These are phyloP conservation scores for Psilocybe subaeruginosa DNA, from an alignment of 768 basidiomycete species.

Conservation along the genomic window DNA sequence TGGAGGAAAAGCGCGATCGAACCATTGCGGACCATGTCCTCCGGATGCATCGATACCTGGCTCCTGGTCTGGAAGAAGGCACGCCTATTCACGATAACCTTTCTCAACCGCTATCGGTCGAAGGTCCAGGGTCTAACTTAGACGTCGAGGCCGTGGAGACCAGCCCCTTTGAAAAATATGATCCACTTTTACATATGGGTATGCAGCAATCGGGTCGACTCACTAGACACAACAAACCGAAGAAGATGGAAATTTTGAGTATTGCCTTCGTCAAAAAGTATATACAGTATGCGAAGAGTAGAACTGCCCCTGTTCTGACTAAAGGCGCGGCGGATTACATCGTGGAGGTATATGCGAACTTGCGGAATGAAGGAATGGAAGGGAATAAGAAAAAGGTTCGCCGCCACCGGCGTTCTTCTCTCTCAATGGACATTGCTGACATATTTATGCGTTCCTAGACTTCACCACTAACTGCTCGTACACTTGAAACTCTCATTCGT, in stretches of 20 bases:
- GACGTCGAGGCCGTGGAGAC: slow-evolving; percentile 67
- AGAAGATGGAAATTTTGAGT: slow-evolving; percentile 84
- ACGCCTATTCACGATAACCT: slow-evolving; percentile 88
- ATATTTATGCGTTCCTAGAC: slow-evolving; percentile 58
- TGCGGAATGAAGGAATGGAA: slow-evolving; percentile 92
- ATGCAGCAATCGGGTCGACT: slow-evolving; percentile 53
- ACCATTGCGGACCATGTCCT: slow-evolving; percentile 97
- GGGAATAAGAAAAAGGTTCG: slow-evolving; percentile 84
- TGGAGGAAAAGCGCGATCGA: slow-evolving; percentile 92
- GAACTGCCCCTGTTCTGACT: slow-evolving; percentile 81
- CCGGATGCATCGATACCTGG: slow-evolving; percentile 94
- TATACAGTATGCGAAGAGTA: slow-evolving; percentile 95
- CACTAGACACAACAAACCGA: slow-evolving; percentile 59
- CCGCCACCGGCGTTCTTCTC: slow-evolving; percentile 14
- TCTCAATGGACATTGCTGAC: background rate
- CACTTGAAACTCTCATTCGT: slow-evolving; percentile 97
- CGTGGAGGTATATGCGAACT: slow-evolving; percentile 86
- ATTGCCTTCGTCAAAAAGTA: slow-evolving; percentile 98
- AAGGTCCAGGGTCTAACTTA: slow-evolving; percentile 63
- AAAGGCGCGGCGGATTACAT: slow-evolving; percentile 95
- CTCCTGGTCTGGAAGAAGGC: slow-evolving; percentile 96
- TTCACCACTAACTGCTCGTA: slow-evolving; percentile 96
- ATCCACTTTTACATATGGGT: slow-evolving; percentile 91
- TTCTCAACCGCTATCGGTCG: slow-evolving; percentile 85
- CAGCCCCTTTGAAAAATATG: slow-evolving; percentile 94